phyloP scores from a whole-genome alignment of 352 stramenopile species.

The Achlya hypogyna region DNA sequence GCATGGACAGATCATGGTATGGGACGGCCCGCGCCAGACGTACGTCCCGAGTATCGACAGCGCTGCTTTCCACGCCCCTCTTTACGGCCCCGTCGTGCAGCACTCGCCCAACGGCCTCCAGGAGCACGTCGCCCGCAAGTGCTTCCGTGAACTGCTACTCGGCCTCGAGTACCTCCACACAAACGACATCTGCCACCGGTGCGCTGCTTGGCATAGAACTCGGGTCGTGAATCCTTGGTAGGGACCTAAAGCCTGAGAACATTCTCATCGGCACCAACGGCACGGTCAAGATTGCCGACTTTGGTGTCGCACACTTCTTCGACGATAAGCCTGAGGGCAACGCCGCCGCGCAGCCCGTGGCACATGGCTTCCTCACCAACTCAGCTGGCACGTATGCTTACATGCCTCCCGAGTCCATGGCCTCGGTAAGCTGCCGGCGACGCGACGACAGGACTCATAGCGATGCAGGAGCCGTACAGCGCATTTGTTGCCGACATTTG shows the following conservation, averaged over 20 bases:
- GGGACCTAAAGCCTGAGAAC: conserved; percentile 78
- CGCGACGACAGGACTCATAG: not conserved
- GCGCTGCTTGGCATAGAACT: not conserved
- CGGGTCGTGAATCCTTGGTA: not conserved
- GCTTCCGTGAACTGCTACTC: conserved; percentile 60
- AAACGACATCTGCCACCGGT: conserved; percentile 79
- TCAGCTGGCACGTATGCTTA: conserved; percentile 80
- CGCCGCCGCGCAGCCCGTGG: conserved; percentile 5
- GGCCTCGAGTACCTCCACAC: conserved; percentile 77
- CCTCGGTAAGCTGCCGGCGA: conserved; percentile 16
- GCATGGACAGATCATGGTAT: conserved; percentile 78
- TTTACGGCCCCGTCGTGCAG: not conserved
- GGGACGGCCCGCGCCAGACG: conserved; percentile 39
- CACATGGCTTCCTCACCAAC: conserved; percentile 51
- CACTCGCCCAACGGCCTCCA: conserved; percentile 28
- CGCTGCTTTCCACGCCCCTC: conserved; percentile 9
- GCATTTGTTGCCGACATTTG: conserved; percentile 81
- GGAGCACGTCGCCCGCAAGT: conserved; percentile 48
- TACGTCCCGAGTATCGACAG: conserved; percentile 34
- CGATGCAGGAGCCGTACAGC: conserved; percentile 50
- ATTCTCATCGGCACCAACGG: conserved; percentile 60
- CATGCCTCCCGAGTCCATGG: conserved; percentile 70
- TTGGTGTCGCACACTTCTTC: conserved; percentile 78
- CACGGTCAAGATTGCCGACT: conserved; percentile 77
- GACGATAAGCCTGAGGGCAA: conserved; percentile 35